phyloP scores from a whole-genome alignment of 2,329 filamentous ascomycete genomes.

The Scopulariopsis brevicaulis region DNA sequence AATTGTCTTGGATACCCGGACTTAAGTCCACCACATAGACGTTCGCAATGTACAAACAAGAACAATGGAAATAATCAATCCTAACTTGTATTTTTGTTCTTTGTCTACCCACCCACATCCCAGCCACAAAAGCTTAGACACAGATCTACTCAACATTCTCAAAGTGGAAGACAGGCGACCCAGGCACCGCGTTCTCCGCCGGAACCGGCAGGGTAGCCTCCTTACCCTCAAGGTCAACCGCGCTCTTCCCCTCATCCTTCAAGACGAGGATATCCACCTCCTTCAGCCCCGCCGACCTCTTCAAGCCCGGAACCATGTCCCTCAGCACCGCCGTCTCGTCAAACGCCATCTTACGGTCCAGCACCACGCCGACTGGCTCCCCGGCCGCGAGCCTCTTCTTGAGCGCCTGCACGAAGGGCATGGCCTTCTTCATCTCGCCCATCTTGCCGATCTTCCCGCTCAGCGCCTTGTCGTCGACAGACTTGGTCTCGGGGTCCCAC shows the following conservation, averaged over 20 bases:
- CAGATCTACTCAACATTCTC: constrained; percentile 54
- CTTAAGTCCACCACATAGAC: not conserved
- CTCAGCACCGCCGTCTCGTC: constrained; percentile 67
- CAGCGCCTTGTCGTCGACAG: constrained; percentile 69
- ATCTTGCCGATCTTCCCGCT: constrained; percentile 71
- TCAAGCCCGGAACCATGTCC: constrained; percentile 71
- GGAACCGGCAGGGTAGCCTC: constrained; percentile 46
- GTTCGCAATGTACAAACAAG: too few species aligned
- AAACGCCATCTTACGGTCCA: constrained; percentile 78
- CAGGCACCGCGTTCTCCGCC: constrained; percentile 70
- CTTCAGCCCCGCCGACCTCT: constrained; percentile 59
- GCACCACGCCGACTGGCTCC: constrained; percentile 54
- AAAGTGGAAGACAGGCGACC: constrained; percentile 72
- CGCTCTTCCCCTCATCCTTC: constrained; percentile 57
- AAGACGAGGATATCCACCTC: constrained; percentile 63
- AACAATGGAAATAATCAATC: not conserved
- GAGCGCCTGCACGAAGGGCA: constrained; percentile 85
- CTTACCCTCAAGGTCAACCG: constrained; percentile 37
- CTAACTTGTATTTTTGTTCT: not conserved
- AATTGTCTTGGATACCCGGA: not conserved
- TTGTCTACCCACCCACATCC: not conserved
- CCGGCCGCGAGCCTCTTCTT: constrained; percentile 73
- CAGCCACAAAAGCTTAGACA: not conserved
- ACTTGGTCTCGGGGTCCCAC: constrained; percentile 50
- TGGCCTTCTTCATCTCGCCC: constrained; percentile 90